These are phyloP conservation scores for Staphylotrichum tortipilum DNA, from an alignment of 495 filamentous ascomycete genomes.

Conservation along the genomic window DNA sequence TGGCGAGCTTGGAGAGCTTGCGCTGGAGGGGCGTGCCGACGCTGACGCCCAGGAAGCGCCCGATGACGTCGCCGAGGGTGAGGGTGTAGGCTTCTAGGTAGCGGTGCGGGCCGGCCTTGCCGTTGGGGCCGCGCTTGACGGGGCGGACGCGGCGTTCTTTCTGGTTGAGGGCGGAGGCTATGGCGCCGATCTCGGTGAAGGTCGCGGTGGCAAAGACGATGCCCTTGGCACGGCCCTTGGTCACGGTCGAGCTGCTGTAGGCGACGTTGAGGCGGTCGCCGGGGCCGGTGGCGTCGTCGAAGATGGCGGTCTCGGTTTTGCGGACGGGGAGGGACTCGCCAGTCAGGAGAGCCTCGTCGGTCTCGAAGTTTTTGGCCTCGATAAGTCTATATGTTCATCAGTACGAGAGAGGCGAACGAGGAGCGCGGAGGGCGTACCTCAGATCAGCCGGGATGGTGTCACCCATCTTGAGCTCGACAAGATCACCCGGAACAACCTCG, in stretches of 20 bases:
- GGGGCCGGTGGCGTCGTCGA: conserved; percentile 39
- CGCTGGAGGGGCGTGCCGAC: conserved; percentile 72
- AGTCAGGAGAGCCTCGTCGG: conserved; percentile 42
- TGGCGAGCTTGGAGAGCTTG: conserved; percentile 69
- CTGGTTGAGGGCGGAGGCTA: conserved; percentile 57
- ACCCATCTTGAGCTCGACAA: conserved; percentile 66
- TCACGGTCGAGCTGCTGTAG: conserved; percentile 58
- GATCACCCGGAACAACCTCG: conserved; percentile 71
- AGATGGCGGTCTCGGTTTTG: conserved; percentile 25
- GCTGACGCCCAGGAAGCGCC: conserved; percentile 60
- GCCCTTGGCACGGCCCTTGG: conserved; percentile 58
- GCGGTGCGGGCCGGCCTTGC: conserved; percentile 53
- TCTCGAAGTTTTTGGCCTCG: conserved; percentile 66
- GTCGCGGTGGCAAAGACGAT: conserved; percentile 64
- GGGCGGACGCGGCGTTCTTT: conserved; percentile 49
- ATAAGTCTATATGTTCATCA: conserved; percentile 38
- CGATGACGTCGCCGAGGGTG: conserved; percentile 56
- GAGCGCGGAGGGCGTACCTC: conserved; percentile 18
- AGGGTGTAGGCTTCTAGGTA: conserved; percentile 63
- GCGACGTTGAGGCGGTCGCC: conserved; percentile 63
- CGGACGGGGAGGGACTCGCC: conserved; percentile 56
- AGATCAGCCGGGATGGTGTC: conserved; percentile 70
- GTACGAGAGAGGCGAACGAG: neutral
- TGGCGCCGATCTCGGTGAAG: conserved; percentile 73
- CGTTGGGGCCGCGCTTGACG: conserved; percentile 47